A percentile compares a stretch with the other conserved stretches of the same genome.
phyloP scores from a whole-genome alignment of 345 rosid species.

The Boechera divaricarpa region DNA sequence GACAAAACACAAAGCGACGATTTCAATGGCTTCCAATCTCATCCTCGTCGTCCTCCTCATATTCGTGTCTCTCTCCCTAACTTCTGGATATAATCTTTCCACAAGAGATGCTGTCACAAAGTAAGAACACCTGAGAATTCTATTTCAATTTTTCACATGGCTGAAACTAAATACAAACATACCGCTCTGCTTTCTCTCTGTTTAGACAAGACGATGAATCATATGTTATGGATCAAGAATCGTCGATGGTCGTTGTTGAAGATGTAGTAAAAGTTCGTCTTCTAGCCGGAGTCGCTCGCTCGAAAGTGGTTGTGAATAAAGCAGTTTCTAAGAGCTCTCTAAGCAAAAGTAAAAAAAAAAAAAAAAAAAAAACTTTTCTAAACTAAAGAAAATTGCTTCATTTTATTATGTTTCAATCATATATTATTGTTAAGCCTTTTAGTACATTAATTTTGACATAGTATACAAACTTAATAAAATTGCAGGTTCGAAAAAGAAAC shows the following conservation, averaged over 20 bases:
- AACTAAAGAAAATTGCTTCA: not conserved
- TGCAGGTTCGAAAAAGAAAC: slow-evolving; percentile 18
- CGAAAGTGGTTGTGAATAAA: slow-evolving; percentile 19
- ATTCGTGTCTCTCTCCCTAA: slow-evolving; percentile 6
- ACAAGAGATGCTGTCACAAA: slow-evolving; percentile 14
- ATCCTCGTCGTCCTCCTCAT: slow-evolving; percentile 20
- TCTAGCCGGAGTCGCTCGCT: not conserved
- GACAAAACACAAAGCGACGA: slow-evolving; percentile 10
- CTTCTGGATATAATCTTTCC: slow-evolving; percentile 1
- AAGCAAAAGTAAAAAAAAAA: slow-evolving; percentile 2
- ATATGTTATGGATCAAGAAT: slow-evolving; percentile 4
- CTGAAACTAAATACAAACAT: not conserved
- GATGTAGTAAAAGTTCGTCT: slow-evolving; percentile 11
- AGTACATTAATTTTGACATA: not conserved
- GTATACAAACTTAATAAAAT: not conserved
- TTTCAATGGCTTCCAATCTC: slow-evolving; percentile 30
- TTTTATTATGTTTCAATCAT: not conserved
- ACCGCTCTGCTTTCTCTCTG: not conserved
- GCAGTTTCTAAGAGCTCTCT: not conserved
- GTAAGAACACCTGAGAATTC: slow-evolving; percentile 20
- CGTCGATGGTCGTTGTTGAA: not conserved
- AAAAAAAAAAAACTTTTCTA: not conserved
- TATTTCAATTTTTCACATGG: not conserved
- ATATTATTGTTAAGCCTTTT: not conserved
- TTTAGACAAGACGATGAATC: slow-evolving; percentile 33